Conservation (phyloP, 306 rosid genomes). For the Malus orientalis region DNA sequence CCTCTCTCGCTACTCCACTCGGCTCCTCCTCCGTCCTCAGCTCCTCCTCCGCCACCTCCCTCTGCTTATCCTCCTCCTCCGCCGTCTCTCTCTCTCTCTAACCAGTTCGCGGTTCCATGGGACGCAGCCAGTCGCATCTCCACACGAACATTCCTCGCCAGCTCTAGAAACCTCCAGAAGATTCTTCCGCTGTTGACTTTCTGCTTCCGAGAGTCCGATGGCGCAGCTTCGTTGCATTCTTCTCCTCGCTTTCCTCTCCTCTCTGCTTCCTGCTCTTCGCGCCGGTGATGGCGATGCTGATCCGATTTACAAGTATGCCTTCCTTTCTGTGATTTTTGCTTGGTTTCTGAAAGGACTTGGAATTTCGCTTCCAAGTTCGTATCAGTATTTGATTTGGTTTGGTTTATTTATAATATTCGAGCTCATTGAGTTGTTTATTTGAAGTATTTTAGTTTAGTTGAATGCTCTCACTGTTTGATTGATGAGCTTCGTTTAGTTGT, state of each 20-base stretch:
- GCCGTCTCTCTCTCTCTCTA: neutral
- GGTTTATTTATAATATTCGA: neutral
- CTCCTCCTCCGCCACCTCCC: neutral
- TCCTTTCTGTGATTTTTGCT: neutral
- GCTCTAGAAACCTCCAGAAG: slow-evolving; percentile 33
- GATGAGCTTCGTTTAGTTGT: neutral
- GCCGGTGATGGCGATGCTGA: slow-evolving; percentile 75
- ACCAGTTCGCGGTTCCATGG: slow-evolving; percentile 6
- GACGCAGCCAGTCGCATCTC: slow-evolving; percentile 6
- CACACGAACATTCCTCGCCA: slow-evolving; percentile 22
- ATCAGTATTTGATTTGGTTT: neutral
- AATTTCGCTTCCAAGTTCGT: neutral
- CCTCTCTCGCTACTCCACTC: slow-evolving; percentile 15
- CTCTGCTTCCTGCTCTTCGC: slow-evolving; percentile 26
- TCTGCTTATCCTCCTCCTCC: neutral
- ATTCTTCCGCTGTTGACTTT: slow-evolving; percentile 38
- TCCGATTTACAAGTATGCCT: slow-evolving; percentile 61
- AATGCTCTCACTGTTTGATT: slow-evolving; percentile 3
- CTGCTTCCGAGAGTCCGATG: slow-evolving; percentile 40
- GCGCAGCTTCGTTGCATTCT: slow-evolving; percentile 36
- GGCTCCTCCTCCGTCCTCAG: slow-evolving; percentile 7
- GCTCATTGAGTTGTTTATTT: neutral
- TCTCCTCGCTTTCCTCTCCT: slow-evolving; percentile 21
- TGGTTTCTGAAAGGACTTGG: neutral
- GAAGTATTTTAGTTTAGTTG: neutral